Base-by-base conservation (phyloP, 73 alveolate species). In the Paramecium sexaurelia region DNA sequence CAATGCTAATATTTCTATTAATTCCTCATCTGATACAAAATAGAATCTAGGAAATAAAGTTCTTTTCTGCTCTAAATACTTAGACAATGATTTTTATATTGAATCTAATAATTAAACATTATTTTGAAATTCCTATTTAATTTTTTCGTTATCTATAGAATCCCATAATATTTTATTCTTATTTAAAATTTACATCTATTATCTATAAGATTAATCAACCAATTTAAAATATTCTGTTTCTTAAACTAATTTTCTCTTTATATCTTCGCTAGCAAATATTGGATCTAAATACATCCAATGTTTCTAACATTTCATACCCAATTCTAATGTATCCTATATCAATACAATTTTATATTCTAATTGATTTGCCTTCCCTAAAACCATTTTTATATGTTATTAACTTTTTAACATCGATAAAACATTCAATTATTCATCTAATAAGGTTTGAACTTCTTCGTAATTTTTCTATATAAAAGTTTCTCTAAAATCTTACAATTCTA, bases 21-120 rank as follows among this genome's bases (percentile, higher is more conserved):
- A 92, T 68, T 97, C 99, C 83, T 97, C 99, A 97, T 97, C 96
- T 17, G 99, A 96, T 51, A 97, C 93, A 95, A 97, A 97, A 93
- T 96, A 97, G 91, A 97, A 97, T 56, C 99, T 92, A 32, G 99
- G 99, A 96, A 97, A 97, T 89, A 95, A 95, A 37, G 92, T 85
- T 94, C 99, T 96, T 94, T 98, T 98, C 66, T 99, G 91, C 87
- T 98, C 99, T 56, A 98, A 92, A 85, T 97, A 98, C 66, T 97
- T 98, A 85, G 93, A 95, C 33, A 98, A 86, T 35, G 97, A 88
- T 93, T 96, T 98, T 91, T 98, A 96, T 10, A 98, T 96, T 78
- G 94, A 93, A 67, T 98, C 99, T 40, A 98, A 95, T 10, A 73
- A 27, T 32, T 29, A 7, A 5, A 73, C 87, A 73, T 73, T 37